Evolutionary conservation across 192 early-diverging fungal species (phyloP), one percentile per base, ranked within the genome.

Genomic region (Podila minutissima): DNA sequence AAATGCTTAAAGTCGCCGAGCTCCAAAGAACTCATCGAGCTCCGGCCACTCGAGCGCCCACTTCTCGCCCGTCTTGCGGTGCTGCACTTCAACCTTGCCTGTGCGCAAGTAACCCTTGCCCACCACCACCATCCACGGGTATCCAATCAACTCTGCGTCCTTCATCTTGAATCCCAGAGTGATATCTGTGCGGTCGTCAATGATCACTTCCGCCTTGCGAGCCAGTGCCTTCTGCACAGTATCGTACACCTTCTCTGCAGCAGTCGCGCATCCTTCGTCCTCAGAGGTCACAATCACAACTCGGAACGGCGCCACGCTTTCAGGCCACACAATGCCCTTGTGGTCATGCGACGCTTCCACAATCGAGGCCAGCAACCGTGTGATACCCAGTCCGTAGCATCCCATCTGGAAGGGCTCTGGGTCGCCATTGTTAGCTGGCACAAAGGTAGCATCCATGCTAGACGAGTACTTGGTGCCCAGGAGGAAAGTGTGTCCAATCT

Each of bases 401-500:
- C 96, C 95, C 96, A 97, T 97, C 69, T 94, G 88, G 51, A 93
- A 88, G 29, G 85, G 88, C 3, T 71, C 66, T 8, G 82, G 51
- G 49, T 83, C 74, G 15, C 65, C 62, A 33, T 58, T 62, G 3
- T 64, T 67, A 13, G 58, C 71, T 2, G 71, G 64, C 28, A 66
- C 55, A 62, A 91, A 90, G 7, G 65, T 82, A 2, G 94, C 93
- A 31, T 90, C 83, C 62, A 98, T 72, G 13, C 90, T 82, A 20
- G 72, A 59, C 12, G 97, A 98, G 83, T 97, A 98, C 73, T 92
- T 94, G 33, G 92, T 95, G 26, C 97, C 97, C 13, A 97, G 86
- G 62, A 94, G 90, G 74, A 98, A 98, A 24, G 95, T 96, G 65
- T 97, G 95, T 0, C 90, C 96, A 2, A 96, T 91, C 68, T 97